Base-by-base conservation (phyloP, 495 filamentous ascomycete genomes). In the Aspergillus asperescens region DNA sequence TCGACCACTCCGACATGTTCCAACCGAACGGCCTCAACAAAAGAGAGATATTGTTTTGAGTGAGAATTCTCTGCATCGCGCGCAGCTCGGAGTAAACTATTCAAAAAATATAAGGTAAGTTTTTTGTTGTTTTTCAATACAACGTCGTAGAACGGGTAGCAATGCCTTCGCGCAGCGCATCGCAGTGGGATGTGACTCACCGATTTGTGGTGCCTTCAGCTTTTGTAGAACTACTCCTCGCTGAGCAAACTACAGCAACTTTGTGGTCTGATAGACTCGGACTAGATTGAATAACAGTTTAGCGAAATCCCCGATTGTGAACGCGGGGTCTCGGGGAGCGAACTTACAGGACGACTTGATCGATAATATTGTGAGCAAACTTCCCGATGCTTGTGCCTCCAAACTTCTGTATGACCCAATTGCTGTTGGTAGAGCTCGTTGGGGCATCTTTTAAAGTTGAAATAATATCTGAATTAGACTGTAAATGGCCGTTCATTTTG, bases 161-260 rank as follows among this genome's bases (percentile, higher is more conserved):
- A 25, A 18, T 34, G 16, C 15, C 42, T 28, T 4, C 25, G 25
- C 5, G 15, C 10, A 12, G n/a, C 13, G 24, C 24, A 25, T 22
- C 9, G 20, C 23, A 10, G 28, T 39, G 34, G 47, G 22, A 16
- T 48, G 64, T 70, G 76, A 75, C 86, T 81, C 74, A 94, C 89
- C 89, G 82, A 74, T 93, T 97, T 37, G 93, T 97, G 39, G 93
- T 96, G 45, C 91, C 91, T 51, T 92, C 88, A 24, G 80, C 80
- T 68, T 97, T 97, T 59, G 88, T 92, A 51, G 85, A 86, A 48
- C 86, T 91, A 66, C 89, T 95, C 64, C 90, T 72, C 18, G 93
- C 93, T 35, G 93, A 98, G 62, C 93, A 96, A 22, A 97, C 89
- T 34, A 96, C 84, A 29, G 86, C 91, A 51, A 95, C 81, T 62